Base-by-base conservation (phyloP, 768 basidiomycete genomes). In the Nidularia pulvinata region DNA sequence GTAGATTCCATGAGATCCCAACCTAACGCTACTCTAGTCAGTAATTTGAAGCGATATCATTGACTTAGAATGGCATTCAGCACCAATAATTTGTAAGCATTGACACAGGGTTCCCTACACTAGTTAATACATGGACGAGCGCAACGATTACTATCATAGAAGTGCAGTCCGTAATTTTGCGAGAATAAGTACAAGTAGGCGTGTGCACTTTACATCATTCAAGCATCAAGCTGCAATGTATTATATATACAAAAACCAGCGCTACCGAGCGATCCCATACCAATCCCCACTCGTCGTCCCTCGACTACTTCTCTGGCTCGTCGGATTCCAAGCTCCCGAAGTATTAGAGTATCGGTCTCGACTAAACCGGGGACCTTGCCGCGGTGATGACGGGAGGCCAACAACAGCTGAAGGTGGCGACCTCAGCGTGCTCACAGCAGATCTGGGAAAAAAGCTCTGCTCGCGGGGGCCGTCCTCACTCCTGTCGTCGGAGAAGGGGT, bases 211-310 rank as follows among this genome's bases (percentile, higher is more conserved):
- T 39, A 39, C 37, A 39, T 10, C 10, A 39, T 39, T 10, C 37
- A 39, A 39, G 37, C 37, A 39, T 39, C 37, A 39, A 9, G 37
- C n/a, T 10, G 9, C n/a, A 9, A 39, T 39, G 9, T n/a, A 39
- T 39, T 39, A 39, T 39, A 39, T 39, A 39, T 22, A 46, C 37
- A 46, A 13, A 25, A 13, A 13, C 11, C 9, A 25, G 9, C 49
- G 45, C 19, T 61, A 69, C 34, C 57, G 57, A 7, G 61, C 64
- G 51, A 67, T 59, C 5, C 62, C 65, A 62, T 68, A 66, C 63
- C 60, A 64, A 44, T 65, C 45, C 13, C 45, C 64, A 16, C 58
- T 50, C 33, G 54, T 62, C 39, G 57, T 64, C 48, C 56, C 37
- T 39, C 37, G 53, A 36, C 52, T 57, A 50, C 56, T 66, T 19